Conservation (phyloP, 2,329 filamentous ascomycete species). For the Ophiostoma pallidulum region DNA sequence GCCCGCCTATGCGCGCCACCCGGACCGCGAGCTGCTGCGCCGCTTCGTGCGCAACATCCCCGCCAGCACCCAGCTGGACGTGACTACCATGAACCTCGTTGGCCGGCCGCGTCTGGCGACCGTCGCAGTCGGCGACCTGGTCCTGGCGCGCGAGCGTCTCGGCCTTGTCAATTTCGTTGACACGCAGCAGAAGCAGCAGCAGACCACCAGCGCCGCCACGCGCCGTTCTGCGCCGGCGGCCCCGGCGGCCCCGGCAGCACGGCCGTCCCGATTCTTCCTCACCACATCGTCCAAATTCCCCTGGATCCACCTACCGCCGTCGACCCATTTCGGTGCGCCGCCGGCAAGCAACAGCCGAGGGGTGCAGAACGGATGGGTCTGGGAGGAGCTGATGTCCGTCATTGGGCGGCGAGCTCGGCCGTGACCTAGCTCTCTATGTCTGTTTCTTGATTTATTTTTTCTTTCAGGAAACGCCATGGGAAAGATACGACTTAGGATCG, state of each 20-base stretch:
- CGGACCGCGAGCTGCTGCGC: slow-evolving; percentile 38
- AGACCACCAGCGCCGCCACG: not conserved
- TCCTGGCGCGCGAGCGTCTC: slow-evolving; percentile 22
- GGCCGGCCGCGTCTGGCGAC: slow-evolving; percentile 39
- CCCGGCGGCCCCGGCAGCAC: slow-evolving; percentile 15
- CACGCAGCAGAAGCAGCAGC: slow-evolving; percentile 18
- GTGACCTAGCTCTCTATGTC: no score
- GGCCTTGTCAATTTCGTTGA: slow-evolving; percentile 30
- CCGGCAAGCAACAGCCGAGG: slow-evolving; percentile 12
- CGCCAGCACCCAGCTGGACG: slow-evolving; percentile 35
- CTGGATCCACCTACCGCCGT: slow-evolving; percentile 25
- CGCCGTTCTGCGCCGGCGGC: slow-evolving; percentile 18
- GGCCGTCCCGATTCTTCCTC: slow-evolving; percentile 1
- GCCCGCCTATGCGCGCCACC: slow-evolving; percentile 51
- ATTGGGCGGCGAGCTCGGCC: slow-evolving; percentile 17
- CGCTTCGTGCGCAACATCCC: slow-evolving; percentile 41
- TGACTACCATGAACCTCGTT: slow-evolving; percentile 48
- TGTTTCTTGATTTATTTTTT: no score
- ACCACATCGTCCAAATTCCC: slow-evolving; percentile 22
- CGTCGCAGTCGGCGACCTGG: slow-evolving; percentile 27
- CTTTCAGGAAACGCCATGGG: no score
- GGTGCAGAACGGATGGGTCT: slow-evolving; percentile 27
- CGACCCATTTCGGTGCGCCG: slow-evolving; percentile 24
- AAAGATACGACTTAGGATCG: no score
- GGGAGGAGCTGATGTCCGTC: slow-evolving; percentile 24